Percentiles rank a stretch among this genome's conserved stretches.
phyloP scores from a whole-genome alignment of 2,329 filamentous ascomycete species.

The Trichophyton equinum region DNA sequence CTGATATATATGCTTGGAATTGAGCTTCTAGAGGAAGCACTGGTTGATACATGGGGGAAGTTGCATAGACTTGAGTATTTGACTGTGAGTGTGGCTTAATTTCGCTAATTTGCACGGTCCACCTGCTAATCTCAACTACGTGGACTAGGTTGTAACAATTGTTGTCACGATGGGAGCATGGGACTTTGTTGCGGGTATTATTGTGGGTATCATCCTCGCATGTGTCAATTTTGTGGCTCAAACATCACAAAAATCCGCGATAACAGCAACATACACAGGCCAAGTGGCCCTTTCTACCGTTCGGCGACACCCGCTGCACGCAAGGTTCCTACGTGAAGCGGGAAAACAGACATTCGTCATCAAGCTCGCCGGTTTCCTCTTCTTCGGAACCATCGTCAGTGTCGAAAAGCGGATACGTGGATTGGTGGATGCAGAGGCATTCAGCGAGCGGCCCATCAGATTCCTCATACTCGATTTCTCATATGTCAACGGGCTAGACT shows the following conservation, averaged over 20 bases:
- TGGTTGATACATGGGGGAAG: constrained; percentile 80
- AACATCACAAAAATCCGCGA: constrained; percentile 76
- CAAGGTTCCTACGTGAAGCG: constrained; percentile 72
- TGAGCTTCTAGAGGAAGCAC: constrained; percentile 75
- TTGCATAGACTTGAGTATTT: constrained; percentile 77
- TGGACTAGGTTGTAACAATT: constrained; percentile 58
- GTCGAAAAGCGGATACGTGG: constrained; percentile 79
- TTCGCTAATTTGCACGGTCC: neutral
- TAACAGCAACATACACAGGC: constrained; percentile 81
- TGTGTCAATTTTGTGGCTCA: constrained; percentile 87
- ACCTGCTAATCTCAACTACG: neutral
- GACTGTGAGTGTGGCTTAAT: constrained; percentile 46
- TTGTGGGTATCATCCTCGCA: constrained; percentile 79
- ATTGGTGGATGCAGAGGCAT: constrained; percentile 71
- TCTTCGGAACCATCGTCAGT: constrained; percentile 94
- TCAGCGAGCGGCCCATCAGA: constrained; percentile 64
- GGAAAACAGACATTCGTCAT: constrained; percentile 81
- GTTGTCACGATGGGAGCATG: constrained; percentile 93
- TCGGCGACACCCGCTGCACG: constrained; percentile 75
- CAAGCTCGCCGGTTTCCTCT: constrained; percentile 89
- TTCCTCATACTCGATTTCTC: constrained; percentile 82
- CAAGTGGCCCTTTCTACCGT: constrained; percentile 86
- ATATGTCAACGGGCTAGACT: constrained; percentile 85
- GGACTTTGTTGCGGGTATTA: constrained; percentile 91
- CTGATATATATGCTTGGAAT: constrained; percentile 93